Evolutionary conservation across 2,329 filamentous ascomycete genomes (phyloP).

Genomic region (Thielaviopsis punctulata): DNA sequence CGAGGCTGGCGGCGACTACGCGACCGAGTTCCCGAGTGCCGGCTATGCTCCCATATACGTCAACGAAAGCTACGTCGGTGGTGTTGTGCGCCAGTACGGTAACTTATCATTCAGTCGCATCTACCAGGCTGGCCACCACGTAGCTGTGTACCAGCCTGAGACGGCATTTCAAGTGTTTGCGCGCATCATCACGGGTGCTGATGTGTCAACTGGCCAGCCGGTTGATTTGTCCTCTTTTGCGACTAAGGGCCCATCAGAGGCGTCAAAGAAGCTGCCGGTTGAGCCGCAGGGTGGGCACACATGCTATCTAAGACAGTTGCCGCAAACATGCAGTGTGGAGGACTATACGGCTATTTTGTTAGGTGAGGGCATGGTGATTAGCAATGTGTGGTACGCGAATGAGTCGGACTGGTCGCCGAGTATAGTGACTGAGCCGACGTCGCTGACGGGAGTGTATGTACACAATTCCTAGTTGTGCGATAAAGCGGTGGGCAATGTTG

Average conservation of each 20-base stretch:
- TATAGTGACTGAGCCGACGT: neutral
- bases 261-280: neutral
- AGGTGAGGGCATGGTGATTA: constrained; percentile 5
- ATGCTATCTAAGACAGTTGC: constrained; percentile 41
- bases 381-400: constrained; percentile 4
- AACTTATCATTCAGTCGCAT: constrained; percentile 54
- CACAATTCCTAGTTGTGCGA: neutral
- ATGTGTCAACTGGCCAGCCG: constrained; percentile 36
- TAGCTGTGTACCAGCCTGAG: constrained; percentile 43
- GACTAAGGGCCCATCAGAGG: neutral
- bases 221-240: constrained; percentile 30
- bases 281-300: constrained; percentile 22
- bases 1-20: constrained; percentile 28
- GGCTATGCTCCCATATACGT: constrained; percentile 59
- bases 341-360: constrained; percentile 17
- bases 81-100: constrained; percentile 58
- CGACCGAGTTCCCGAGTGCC: constrained; percentile 39
- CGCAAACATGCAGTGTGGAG: constrained; percentile 31
- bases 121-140: constrained; percentile 48
- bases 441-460: constrained; percentile 2
- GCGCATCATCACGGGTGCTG: constrained; percentile 37
- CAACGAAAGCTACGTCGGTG: constrained; percentile 50
- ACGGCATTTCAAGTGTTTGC: constrained; percentile 43
- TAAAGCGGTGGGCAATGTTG: neutral
- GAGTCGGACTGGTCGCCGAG: neutral